Evolutionary conservation across 257 asterid genomes (phyloP), one percentile per base, ranked within the genome.

Genomic region (Fraxinus pennsylvanica): DNA sequence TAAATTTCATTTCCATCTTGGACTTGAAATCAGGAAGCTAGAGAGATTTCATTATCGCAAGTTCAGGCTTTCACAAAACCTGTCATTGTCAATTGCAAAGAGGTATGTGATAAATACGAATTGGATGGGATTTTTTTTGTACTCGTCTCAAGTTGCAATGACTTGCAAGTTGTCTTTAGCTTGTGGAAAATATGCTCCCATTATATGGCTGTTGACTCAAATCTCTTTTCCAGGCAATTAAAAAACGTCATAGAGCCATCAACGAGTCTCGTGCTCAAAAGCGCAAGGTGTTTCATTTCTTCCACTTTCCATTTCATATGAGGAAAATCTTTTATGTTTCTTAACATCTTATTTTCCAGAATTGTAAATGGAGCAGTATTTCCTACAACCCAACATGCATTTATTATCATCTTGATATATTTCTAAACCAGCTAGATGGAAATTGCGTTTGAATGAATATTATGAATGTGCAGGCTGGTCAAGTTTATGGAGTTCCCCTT

Each of bases 401-500:
- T 73, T 76, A 8, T 72, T 75, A 32, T 75, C 43, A 80, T 68
- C 50, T 75, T 19, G 19, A 72, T 78, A 33, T 36, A 33, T 36
- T 74, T 65, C 74, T 47, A 30, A 72, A 72, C 33, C 29, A 72
- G 22, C 50, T 76, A 52, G 69, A 73, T 57, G 22, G 72, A 22
- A 63, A 63, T 68, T 50, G 76, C 1, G 32, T 29, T 29, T 29
- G 32, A 29, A 29, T 59, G 67, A n/a, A 32, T 74, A 61, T 77
- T 74, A 54, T 47, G 76, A 33, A 36, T 72, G 41, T 82, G 35
- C 92, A 96, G 99, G 99, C 97, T 13, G 99, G 99, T 59, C 99
- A 96, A 84, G 96, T 96, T 76, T 96, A 94, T 85, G 99, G 97
- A 84, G 94, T 94, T 84, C 93, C 98, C 71, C 97, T 96, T 83